Percentiles rank a stretch among this genome's conserved stretches.
These are phyloP conservation scores for Pseudocercospora crystallina DNA, from an alignment of 2,329 filamentous ascomycete genomes.

Conservation along the genomic window DNA sequence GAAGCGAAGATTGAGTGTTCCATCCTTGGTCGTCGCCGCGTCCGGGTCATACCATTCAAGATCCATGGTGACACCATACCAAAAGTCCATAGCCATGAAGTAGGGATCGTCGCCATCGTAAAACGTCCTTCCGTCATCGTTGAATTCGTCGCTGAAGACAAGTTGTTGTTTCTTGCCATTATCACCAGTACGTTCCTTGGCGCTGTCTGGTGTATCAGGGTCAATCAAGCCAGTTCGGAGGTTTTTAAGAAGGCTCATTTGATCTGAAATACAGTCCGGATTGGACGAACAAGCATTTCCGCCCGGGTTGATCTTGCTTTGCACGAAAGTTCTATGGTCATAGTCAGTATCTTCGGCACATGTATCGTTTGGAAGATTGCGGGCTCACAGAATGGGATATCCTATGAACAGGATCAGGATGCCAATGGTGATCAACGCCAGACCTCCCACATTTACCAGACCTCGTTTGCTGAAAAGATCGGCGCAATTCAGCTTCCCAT, in stretches of 20 bases:
- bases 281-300: constrained; percentile 42
- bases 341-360: constrained; percentile 8
- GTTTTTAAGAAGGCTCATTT: constrained; percentile 58
- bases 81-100: constrained; percentile 66
- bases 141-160: constrained; percentile 72
- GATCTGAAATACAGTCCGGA: constrained; percentile 48
- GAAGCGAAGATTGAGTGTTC: constrained; percentile 58
- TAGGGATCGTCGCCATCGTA: constrained; percentile 70
- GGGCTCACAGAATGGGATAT: constrained; percentile 65
- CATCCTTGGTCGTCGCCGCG: constrained; percentile 43
- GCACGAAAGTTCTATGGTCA: constrained; percentile 56
- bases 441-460: constrained; percentile 62
- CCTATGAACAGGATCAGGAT: constrained; percentile 66
- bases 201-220: constrained; percentile 63
- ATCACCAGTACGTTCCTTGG: constrained; percentile 54
- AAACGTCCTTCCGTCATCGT: constrained; percentile 65
- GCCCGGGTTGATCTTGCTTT: constrained; percentile 41
- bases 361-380: background rate
- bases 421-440: constrained; percentile 60
- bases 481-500: constrained; percentile 55
- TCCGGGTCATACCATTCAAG: constrained; percentile 55
- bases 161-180: constrained; percentile 64
- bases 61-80: constrained; percentile 69
- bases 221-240: constrained; percentile 63
- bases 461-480: constrained; percentile 66